Percentiles rank a stretch among this genome's conserved stretches.
Conservation (phyloP, 768 basidiomycete species). For the Agrocybe chaxingu region DNA sequence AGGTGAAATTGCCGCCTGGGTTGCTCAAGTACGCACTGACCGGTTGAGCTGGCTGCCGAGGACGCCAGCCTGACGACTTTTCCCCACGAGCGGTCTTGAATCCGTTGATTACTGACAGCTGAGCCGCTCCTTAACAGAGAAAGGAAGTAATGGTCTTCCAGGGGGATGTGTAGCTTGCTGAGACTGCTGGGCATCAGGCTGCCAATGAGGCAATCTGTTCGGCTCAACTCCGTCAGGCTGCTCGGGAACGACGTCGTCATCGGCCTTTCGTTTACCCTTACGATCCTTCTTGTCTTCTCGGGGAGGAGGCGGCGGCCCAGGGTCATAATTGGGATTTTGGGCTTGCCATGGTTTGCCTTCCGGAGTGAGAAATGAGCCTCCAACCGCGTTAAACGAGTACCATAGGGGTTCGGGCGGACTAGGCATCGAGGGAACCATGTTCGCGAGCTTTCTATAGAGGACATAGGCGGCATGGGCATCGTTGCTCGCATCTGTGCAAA, state of each 20-base stretch:
- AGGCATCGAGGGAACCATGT: slow-evolving; percentile 35
- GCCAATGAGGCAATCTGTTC: no score
- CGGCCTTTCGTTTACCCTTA: not conserved
- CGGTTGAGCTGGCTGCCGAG: no score
- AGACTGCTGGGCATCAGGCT: no score
- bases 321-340: slow-evolving; percentile 67
- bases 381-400: slow-evolving; percentile 56
- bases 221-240: no score
- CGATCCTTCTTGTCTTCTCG: slow-evolving; percentile 12
- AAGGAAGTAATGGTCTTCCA: no score
- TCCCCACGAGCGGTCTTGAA: no score
- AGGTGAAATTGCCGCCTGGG: no score
- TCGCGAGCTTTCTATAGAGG: slow-evolving; percentile 44
- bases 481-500: slow-evolving; percentile 58
- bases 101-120: no score
- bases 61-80: no score
- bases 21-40: no score
- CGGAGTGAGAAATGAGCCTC: slow-evolving; percentile 43
- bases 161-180: no score
- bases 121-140: no score
- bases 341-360: slow-evolving; percentile 49
- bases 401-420: slow-evolving; percentile 36
- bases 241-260: not conserved
- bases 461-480: slow-evolving; percentile 66
- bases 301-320: slow-evolving; percentile 58